Conservation (phyloP, 2,329 filamentous ascomycete species). For the Colletotrichum tanaceti region DNA sequence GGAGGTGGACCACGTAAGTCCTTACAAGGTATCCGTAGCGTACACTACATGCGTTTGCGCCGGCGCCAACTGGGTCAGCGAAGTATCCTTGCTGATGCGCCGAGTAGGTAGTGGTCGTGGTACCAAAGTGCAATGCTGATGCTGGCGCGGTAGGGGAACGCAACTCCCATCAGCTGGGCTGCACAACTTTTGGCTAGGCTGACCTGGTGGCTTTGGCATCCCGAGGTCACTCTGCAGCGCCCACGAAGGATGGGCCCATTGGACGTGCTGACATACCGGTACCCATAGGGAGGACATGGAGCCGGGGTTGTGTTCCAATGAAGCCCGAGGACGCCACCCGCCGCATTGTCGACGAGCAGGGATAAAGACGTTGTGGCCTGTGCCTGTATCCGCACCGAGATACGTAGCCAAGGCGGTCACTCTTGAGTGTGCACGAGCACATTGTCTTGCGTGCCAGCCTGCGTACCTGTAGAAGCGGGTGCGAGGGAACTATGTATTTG, state of each 20-base stretch:
- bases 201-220: constrained; percentile 6
- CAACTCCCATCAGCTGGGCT: constrained; percentile 19
- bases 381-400: too few species aligned
- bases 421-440: background rate
- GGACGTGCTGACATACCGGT: constrained; percentile 26
- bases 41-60: background rate
- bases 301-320: constrained; percentile 25
- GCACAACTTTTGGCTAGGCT: constrained; percentile 7
- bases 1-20: constrained; percentile 5
- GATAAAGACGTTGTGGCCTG: background rate
- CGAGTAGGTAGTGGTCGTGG: background rate
- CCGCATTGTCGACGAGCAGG: background rate
- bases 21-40: background rate
- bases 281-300: constrained; percentile 20
- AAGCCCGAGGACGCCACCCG: constrained; percentile 3
- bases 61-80: background rate
- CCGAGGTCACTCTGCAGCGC: constrained; percentile 25
- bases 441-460: background rate
- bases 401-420: background rate
- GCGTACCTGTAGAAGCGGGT: background rate
- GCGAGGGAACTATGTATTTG: background rate
- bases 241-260: constrained; percentile 10
- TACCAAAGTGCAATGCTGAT: constrained; percentile 2
- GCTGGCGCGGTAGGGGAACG: constrained; percentile 1
- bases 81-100: constrained; percentile 1